Percentiles rank a stretch among this genome's conserved stretches.
Evolutionary conservation across 305 asterid species (phyloP).

Genomic region (Fraxinus baroniana): DNA sequence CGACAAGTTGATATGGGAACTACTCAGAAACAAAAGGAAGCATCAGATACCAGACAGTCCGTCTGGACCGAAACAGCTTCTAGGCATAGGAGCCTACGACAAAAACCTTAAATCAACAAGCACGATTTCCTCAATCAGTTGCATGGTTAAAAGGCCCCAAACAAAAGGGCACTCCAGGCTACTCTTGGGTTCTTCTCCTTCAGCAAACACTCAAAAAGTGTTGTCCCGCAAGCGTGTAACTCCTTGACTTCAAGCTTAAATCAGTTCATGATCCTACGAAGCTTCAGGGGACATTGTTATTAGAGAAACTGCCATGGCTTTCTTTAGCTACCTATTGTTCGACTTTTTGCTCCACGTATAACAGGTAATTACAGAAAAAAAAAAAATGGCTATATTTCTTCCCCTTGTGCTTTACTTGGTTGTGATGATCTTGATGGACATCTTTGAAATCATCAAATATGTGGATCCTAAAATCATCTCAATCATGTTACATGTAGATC

Average conservation of each 20-base stretch:
- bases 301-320: not conserved
- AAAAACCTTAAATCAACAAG: slow-evolving; percentile 32
- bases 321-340: not conserved
- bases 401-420: not conserved
- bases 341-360: not conserved
- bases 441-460: not conserved
- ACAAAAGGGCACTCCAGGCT: slow-evolving; percentile 32
- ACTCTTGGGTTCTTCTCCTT: slow-evolving; percentile 55
- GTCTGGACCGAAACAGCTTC: slow-evolving; percentile 37
- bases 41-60: slow-evolving; percentile 38
- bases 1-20: slow-evolving; percentile 53
- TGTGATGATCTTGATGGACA: not conserved
- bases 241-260: slow-evolving; percentile 29
- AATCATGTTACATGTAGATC: not conserved
- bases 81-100: slow-evolving; percentile 30
- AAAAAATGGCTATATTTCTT: not conserved
- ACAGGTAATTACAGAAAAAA: not conserved
- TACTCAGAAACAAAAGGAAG: slow-evolving; percentile 59
- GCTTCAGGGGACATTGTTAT: not conserved
- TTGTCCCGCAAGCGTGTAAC: slow-evolving; percentile 32
- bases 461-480: not conserved
- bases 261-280: not conserved
- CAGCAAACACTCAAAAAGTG: slow-evolving; percentile 35
- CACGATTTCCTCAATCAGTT: slow-evolving; percentile 25
- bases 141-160: slow-evolving; percentile 26